Evolutionary conservation across 2,329 filamentous ascomycete species (phyloP), one percentile per base, ranked within the genome.

Genomic region (Paecilomyces sp.): DNA sequence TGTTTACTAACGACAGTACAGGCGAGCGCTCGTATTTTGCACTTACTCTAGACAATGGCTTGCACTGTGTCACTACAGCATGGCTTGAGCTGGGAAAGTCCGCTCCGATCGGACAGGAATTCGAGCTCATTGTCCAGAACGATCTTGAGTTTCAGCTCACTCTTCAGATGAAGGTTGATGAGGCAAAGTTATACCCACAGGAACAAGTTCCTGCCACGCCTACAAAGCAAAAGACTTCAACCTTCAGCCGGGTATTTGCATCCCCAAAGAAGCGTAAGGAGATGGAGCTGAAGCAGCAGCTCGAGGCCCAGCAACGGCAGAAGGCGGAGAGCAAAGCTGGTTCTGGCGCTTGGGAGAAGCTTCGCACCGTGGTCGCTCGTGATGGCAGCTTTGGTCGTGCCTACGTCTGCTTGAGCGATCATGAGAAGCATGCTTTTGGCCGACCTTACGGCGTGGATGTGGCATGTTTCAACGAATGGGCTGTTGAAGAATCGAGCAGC

Each of bases 121-220:
- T 99, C 68, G 94, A 99, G 77, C 86, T 99, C 53, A 92, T 97
- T 33, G 94, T 99, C 28, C 88, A 95, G 56, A 94, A 96, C 67
- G 94, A 99, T 67, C 85, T 99, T n/a, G 94, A 99, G 74, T 99
- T 99, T 78, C 94, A 99, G 76, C 85, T 99, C 47, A 97, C 94
- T 0, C 84, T 99, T 13, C 96, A 97, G 66, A 95, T 96, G 64
- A 97, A 97, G 79, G 83, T 97, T 25, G 89, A 92, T 65, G 90
- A 92, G 70, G 90, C 90, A 5, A 86, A 88, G 28, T 83, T 88
- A 22, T 77, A 80, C 60, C 69, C 74, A 15, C 74, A 76, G 54
- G 66, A 78, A 62, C 31, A 75, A 28, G 69, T 72, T 54, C 67
- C 68, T 59, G 64, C 73, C 41, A 83, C 87, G 2, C 85, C 89